phyloP scores from a whole-genome alignment of 805 yeast genomes.

The Ogataea zsoltii region DNA sequence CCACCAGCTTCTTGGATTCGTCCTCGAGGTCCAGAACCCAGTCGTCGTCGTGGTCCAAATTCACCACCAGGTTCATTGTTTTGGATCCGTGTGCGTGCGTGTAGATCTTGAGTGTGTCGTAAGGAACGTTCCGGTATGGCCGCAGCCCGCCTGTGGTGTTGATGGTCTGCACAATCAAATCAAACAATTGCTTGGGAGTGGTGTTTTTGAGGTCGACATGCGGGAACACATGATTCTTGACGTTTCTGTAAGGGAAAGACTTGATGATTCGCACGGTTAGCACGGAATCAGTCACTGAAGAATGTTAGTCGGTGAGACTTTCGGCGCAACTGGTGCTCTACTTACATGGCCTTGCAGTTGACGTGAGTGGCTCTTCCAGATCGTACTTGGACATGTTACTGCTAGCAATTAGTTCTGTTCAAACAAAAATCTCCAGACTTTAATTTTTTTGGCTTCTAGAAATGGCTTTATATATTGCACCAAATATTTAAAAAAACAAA shows the following conservation, averaged over 20 bases:
- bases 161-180: conserved; percentile 45
- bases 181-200: conserved; percentile 65
- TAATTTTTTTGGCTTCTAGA: neutral
- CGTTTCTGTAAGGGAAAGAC: conserved; percentile 89
- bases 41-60: conserved; percentile 79
- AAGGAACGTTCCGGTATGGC: conserved; percentile 76
- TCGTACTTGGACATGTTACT: conserved; percentile 30
- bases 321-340: conserved; percentile 3
- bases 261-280: conserved; percentile 85
- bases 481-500: too few species aligned
- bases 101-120: conserved; percentile 80
- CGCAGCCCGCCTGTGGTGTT: conserved; percentile 65
- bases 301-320: conserved; percentile 2
- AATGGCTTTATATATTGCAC: too few species aligned
- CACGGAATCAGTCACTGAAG: conserved; percentile 60
- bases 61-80: conserved; percentile 88
- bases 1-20: conserved; percentile 44
- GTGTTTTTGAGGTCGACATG: conserved; percentile 69
- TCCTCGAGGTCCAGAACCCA: conserved; percentile 55
- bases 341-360: conserved; percentile 68
- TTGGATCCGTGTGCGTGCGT: conserved; percentile 95
- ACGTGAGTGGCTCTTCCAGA: conserved; percentile 73
- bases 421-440: neutral
- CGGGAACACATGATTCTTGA: conserved; percentile 68
- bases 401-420: neutral